Evolutionary conservation across 1,284 basidiomycete species (phyloP), one percentile per base, ranked within the genome.

Genomic region (Cutaneotrichosporon mucoides): DNA sequence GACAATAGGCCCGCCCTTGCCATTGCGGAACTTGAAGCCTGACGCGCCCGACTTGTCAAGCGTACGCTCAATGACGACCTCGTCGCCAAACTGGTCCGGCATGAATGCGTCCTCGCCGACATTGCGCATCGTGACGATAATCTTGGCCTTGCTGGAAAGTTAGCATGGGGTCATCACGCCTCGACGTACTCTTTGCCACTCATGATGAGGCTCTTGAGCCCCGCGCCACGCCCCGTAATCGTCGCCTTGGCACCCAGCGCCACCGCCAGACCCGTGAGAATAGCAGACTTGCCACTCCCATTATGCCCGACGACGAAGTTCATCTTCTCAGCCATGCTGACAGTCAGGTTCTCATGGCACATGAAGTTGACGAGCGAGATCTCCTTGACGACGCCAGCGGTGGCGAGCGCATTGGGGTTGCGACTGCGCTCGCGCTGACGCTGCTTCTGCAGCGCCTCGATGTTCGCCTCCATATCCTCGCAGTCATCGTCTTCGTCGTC

Each of bases 241-340:
- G 79, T 84, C 2, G 94, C 90, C 76, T 95, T 97, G 1, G 92
- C 93, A 51, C 96, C 96, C 0, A 99, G 83, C 3, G 91, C 94
- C 15, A 99, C 84, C 1, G 92, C 92, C 64, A 99, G 87, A 2
- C 88, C 96, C 7, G 95, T 93, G 38, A 99, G 82, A 43, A 97
- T 87, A 1, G 96, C 94, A 73, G 91, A 95, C 80, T 99, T 99
- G 11, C 95, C 94, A 77, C 77, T 79, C 45, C 83, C 82, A 68
- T 84, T 84, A 82, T 75, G 79, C 83, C 96, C 96, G 59, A 97
- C 95, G 66, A 99, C 88, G 73, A 99, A 98, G 79, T 99, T 98
- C 73, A 98, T 89, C 75, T 92, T 90, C 3, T 88, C 87, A 0
- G 88, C 91, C 66, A 96, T 91, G 6, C 83, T 81, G 75, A 96